A percentile compares a stretch with the other conserved stretches of the same genome.
phyloP scores from a whole-genome alignment of 2,329 filamentous ascomycete species.

The Zasmidium citrigriseum region DNA sequence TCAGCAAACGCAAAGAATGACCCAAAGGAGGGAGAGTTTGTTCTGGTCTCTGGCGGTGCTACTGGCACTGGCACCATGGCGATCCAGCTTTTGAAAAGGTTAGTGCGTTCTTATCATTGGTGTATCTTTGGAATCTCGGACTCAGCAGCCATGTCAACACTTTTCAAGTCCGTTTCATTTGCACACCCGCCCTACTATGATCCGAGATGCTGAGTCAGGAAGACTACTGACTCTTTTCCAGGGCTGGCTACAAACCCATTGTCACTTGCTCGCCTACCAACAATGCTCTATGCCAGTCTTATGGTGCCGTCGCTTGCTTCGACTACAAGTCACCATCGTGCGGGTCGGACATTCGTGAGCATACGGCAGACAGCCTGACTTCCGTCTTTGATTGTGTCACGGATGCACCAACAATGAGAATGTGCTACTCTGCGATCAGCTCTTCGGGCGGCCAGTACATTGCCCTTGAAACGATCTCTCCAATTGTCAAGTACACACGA shows the following conservation, averaged over 20 bases:
- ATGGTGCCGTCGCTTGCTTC: constrained; percentile 49
- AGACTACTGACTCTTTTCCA: constrained; percentile 10
- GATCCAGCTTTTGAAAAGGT: constrained; percentile 46
- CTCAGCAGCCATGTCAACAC: no score
- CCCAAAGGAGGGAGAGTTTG: constrained; percentile 8
- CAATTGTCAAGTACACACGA: constrained; percentile 20
- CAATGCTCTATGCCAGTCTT: constrained; percentile 41
- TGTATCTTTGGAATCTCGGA: no score
- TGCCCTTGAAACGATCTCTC: constrained; percentile 37
- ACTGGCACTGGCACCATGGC: constrained; percentile 47
- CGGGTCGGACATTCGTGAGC: constrained; percentile 35
- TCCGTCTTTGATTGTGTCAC: constrained; percentile 50
- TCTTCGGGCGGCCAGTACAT: constrained; percentile 43
- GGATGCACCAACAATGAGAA: constrained; percentile 33
- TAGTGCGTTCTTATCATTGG: no score
- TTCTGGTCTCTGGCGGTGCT: constrained; percentile 51
- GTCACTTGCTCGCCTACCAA: constrained; percentile 49
- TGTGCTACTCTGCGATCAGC: constrained; percentile 44
- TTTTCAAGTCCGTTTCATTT: no score
- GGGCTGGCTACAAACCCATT: constrained; percentile 44
- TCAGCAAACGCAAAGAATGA: background rate
- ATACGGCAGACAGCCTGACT: constrained; percentile 41
- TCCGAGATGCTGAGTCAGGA: background rate
- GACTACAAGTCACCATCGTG: constrained; percentile 45
- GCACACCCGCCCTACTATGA: no score